Evolutionary conservation across 805 yeast genomes (phyloP).

Genomic region (Zygosaccharomyces rouxii): DNA sequence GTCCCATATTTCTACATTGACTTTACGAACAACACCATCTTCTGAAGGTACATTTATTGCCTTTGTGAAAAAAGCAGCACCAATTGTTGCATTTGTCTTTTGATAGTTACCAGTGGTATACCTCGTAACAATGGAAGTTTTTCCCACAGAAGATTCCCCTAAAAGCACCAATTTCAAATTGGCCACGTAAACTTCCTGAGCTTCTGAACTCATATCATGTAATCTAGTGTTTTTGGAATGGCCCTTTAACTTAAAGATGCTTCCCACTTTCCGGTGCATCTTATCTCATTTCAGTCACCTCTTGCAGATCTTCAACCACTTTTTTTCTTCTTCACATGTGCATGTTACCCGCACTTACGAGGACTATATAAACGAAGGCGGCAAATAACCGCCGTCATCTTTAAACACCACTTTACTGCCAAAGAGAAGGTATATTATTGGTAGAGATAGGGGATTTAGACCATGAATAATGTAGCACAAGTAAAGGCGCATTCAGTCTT

Average conservation of each 20-base stretch:
- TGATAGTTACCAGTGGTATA: slow-evolving; percentile 72
- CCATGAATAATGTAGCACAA: no score
- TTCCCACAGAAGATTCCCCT: slow-evolving; percentile 70
- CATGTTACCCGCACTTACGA: background rate
- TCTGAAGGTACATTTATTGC: slow-evolving; percentile 49
- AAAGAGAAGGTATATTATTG: background rate
- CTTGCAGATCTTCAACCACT: background rate
- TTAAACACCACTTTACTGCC: background rate
- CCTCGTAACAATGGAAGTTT: slow-evolving; percentile 61
- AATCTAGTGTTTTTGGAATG: background rate
- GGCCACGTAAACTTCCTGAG: slow-evolving; percentile 6
- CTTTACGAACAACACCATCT: slow-evolving; percentile 38
- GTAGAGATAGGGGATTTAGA: background rate
- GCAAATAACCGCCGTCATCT: slow-evolving; percentile 3
- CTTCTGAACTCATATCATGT: slow-evolving; percentile 1
- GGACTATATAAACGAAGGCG: background rate
- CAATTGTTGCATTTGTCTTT: slow-evolving; percentile 75
- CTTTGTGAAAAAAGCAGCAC: slow-evolving; percentile 79
- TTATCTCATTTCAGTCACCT: background rate
- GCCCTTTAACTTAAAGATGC: background rate
- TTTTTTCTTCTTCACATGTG: background rate
- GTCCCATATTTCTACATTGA: slow-evolving; percentile 81
- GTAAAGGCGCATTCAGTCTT: no score
- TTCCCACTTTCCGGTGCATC: background rate
- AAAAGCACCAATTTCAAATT: slow-evolving; percentile 51